Evolutionary conservation across 1,284 basidiomycete genomes (phyloP).

Genomic region (Schizopora paradoxa): DNA sequence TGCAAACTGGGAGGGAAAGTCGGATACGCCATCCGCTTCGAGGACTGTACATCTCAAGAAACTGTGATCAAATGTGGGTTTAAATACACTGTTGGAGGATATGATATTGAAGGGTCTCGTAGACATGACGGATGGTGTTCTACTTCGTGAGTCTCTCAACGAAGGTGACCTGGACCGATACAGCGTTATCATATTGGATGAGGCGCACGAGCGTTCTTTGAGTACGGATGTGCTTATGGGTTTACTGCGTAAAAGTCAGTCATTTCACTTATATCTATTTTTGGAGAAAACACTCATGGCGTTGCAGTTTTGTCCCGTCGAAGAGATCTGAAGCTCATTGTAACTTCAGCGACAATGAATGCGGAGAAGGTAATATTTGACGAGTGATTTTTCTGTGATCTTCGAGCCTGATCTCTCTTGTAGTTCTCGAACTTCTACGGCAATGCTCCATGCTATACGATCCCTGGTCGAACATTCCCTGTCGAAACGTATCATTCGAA

Average conservation of each 20-base stretch:
- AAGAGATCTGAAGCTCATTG: constrained; percentile 91
- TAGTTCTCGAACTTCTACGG: constrained; percentile 95
- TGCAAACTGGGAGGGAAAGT: constrained; percentile 86
- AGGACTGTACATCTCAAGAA: constrained; percentile 88
- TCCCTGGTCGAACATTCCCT: constrained; percentile 97
- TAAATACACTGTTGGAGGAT: no score
- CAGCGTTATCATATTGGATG: constrained; percentile 93
- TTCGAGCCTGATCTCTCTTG: constrained; percentile 5
- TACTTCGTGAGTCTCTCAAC: constrained; percentile 92
- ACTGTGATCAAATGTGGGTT: constrained; percentile 82
- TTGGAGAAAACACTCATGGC: constrained; percentile 5
- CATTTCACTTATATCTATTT: not conserved
- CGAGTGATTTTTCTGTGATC: not conserved
- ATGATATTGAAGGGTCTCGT: constrained; percentile 16
- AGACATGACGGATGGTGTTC: constrained; percentile 98
- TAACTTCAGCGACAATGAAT: constrained; percentile 99
- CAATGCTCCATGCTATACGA: constrained; percentile 92
- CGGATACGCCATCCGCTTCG: constrained; percentile 96
- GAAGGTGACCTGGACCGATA: constrained; percentile 95
- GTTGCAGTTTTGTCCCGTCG: constrained; percentile 79
- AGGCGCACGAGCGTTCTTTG: constrained; percentile 93
- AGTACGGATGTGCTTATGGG: constrained; percentile 98
- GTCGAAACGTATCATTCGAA: constrained; percentile 96
- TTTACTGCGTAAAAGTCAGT: constrained; percentile 83
- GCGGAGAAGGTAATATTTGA: constrained; percentile 83